A percentile compares a stretch with the other conserved stretches of the same genome.
Conservation (phyloP, 2,329 filamentous ascomycete genomes). For the Pseudocercospora macadamiae region DNA sequence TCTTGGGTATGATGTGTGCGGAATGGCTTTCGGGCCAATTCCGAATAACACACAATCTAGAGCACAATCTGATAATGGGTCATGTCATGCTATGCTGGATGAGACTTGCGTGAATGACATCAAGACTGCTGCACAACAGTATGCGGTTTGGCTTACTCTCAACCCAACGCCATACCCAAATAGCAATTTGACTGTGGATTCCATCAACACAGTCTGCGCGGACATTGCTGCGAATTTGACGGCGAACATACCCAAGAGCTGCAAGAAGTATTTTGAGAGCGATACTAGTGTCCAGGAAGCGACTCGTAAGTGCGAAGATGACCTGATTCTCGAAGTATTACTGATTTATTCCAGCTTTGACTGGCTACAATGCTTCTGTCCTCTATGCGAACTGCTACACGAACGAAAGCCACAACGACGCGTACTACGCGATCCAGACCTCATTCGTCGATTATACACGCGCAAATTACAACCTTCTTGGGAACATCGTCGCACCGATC, state of each 20-base stretch:
- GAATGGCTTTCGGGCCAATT: conserved; percentile 8
- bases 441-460: neutral
- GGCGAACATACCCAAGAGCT: conserved; percentile 5
- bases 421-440: conserved; percentile 3
- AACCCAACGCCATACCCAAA: conserved; percentile 2
- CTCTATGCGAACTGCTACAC: conserved; percentile 11
- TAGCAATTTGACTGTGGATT: conserved; percentile 3
- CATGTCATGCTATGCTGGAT: conserved; percentile 15
- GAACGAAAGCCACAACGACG: conserved; percentile 1
- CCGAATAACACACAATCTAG: conserved; percentile 4
- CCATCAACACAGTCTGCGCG: neutral
- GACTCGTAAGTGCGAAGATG: conserved; percentile 8
- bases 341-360: conserved; percentile 8
- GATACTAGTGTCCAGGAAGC: neutral
- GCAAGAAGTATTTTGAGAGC: neutral
- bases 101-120: conserved; percentile 14
- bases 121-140: neutral
- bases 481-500: neutral
- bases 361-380: conserved; percentile 15
- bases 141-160: conserved; percentile 1
- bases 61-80: conserved; percentile 18
- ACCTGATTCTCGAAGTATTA: neutral
- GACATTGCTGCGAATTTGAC: conserved; percentile 7
- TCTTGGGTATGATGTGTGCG: conserved; percentile 20
- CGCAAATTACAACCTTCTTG: conserved; percentile 3